These are phyloP conservation scores for Wickerhamiella cacticola DNA, from an alignment of 805 yeast species.

Conservation along the genomic window DNA sequence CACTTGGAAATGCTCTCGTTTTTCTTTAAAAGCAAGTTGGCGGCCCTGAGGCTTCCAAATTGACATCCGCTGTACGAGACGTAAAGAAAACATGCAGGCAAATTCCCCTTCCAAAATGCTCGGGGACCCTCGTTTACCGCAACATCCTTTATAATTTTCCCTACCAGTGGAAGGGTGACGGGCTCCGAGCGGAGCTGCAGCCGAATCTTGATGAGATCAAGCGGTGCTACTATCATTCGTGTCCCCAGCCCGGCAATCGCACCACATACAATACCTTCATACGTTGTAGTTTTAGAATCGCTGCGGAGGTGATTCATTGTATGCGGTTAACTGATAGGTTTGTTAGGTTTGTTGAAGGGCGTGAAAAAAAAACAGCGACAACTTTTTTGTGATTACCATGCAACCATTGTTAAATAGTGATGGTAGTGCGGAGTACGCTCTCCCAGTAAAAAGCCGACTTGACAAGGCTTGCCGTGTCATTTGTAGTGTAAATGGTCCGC, in stretches of 20 bases:
- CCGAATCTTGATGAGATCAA: conserved; percentile 67
- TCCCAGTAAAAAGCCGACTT: neutral
- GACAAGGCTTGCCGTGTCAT: conserved; percentile 36
- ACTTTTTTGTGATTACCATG: neutral
- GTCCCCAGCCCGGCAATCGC: conserved; percentile 54
- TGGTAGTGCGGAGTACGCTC: conserved; percentile 55
- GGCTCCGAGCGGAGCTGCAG: conserved; percentile 43
- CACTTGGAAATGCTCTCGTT: conserved; percentile 21
- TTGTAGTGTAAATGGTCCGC: conserved; percentile 80
- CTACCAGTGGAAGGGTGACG: conserved; percentile 5
- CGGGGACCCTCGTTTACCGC: conserved; percentile 50
- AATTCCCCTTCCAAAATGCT: conserved; percentile 93
- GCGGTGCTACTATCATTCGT: conserved; percentile 58
- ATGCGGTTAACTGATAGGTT: no score
- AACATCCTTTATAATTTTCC: conserved; percentile 33
- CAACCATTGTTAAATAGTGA: conserved; percentile 48
- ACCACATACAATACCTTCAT: conserved; percentile 55
- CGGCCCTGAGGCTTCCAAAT: conserved; percentile 55
- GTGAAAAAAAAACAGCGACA: neutral
- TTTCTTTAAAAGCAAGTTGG: conserved; percentile 36
- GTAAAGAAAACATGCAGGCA: conserved; percentile 83
- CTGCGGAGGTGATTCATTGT: conserved; percentile 21
- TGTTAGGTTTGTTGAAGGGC: neutral
- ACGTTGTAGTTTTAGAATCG: conserved; percentile 42
- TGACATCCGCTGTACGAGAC: conserved; percentile 75